Base-by-base conservation (phyloP, 2,329 filamentous ascomycete species). In the Hymenoscyphus salicellus region DNA sequence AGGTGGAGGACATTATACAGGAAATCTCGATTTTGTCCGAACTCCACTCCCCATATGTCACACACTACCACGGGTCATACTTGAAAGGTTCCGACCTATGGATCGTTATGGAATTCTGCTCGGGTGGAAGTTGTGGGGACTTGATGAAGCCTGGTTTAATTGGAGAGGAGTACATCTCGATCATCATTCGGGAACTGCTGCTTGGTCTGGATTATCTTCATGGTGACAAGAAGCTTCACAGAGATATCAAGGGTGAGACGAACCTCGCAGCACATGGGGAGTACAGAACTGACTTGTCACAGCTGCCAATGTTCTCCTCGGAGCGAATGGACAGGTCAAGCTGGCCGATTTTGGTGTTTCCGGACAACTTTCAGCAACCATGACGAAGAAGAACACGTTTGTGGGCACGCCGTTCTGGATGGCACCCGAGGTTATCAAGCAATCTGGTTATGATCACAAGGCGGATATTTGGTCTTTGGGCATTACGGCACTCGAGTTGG, bases 71-170 rank as follows among this genome's bases (percentile, higher is more conserved):
- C 80, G 95, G 95, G 70, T 97, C 94, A 63, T 98, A 95, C 75
- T 87, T 97, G 71, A 97, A 97, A 75, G 95, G 94, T 28, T 95
- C 93, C 2, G 92, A 98, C 80, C 81, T 99, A 73, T 99, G 95
- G 95, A 99, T 99, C 72, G 93, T 98, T 77, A 99, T 99, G 95
- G 95, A 99, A 78, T 99, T 95, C 75, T 99, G 95, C 78, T 93
- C 94, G 1, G 95, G 95, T 26, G 95, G 95, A 4, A 98, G 94
- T 79, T 98, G 95, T 75, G 93, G 92, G 58, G 95, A 98, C 76
- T 81, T 99, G 67, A 91, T 99, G 89, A 96, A 96, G 80, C 93
- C 95, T 0, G 95, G 95, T 28, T 80, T 89, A 49, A 94, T 99
- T 66, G 87, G 89, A 23, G 95, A 99, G 79, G 93, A 97, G 71